Evolutionary conservation across 331 rosid genomes (phyloP).

Genomic region (Cydonia oblonga): DNA sequence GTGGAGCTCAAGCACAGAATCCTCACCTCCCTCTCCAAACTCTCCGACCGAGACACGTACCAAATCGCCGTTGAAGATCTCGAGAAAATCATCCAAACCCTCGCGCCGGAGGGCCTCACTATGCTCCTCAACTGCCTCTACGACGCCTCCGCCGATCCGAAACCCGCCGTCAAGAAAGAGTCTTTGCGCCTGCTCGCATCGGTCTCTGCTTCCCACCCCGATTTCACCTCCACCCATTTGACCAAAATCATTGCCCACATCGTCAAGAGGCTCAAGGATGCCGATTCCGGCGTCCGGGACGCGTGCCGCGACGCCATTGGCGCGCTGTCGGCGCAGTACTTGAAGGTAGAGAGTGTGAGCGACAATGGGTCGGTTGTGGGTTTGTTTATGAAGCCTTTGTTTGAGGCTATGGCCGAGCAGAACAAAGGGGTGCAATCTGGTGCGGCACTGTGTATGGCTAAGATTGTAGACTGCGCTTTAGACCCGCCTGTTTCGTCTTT

Average conservation of each 20-base stretch:
- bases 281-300: slow-evolving; percentile 63
- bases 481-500: slow-evolving; percentile 50
- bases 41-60: slow-evolving; percentile 88
- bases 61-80: slow-evolving; percentile 92
- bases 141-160: slow-evolving; percentile 76
- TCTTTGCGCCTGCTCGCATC: slow-evolving; percentile 60
- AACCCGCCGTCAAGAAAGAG: slow-evolving; percentile 72
- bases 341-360: slow-evolving; percentile 19
- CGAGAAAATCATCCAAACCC: slow-evolving; percentile 49
- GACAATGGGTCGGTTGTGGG: slow-evolving; percentile 53
- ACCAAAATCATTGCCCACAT: slow-evolving; percentile 57
- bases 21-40: slow-evolving; percentile 78
- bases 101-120: slow-evolving; percentile 63
- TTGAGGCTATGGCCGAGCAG: slow-evolving; percentile 94
- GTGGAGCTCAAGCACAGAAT: slow-evolving; percentile 84
- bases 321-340: slow-evolving; percentile 40
- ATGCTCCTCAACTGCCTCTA: slow-evolving; percentile 82
- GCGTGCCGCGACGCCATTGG: slow-evolving; percentile 87
- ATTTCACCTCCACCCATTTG: slow-evolving; percentile 56
- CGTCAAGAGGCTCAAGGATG: slow-evolving; percentile 68
- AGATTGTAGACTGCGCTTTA: slow-evolving; percentile 66
- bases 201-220: slow-evolving; percentile 53
- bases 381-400: slow-evolving; percentile 77
- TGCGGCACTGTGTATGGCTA: slow-evolving; percentile 83
- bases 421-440: slow-evolving; percentile 76